phyloP scores from a whole-genome alignment of 768 basidiomycete genomes.

The Lyophyllum shimeji region DNA sequence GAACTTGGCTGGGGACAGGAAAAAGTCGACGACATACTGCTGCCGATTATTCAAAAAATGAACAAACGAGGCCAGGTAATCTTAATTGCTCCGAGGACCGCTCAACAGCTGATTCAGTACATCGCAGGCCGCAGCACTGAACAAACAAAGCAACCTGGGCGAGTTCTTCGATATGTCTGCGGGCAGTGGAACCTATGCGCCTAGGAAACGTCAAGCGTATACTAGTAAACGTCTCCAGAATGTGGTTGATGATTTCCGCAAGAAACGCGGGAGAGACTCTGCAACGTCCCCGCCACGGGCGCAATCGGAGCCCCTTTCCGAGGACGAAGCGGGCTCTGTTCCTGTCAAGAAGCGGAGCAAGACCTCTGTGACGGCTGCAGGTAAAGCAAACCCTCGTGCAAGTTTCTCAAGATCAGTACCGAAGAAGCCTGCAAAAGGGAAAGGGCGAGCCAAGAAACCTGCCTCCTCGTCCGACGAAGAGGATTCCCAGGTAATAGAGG shows the following conservation, averaged over 20 bases:
- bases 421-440: slow-evolving; percentile 8
- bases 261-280: slow-evolving; percentile 42
- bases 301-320: slow-evolving; percentile 15
- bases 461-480: slow-evolving; percentile 1
- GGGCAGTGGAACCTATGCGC: slow-evolving; percentile 70
- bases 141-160: slow-evolving; percentile 76
- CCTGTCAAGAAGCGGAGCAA: slow-evolving; percentile 30
- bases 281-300: slow-evolving; percentile 15
- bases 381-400: slow-evolving; percentile 13
- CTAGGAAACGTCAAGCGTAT: slow-evolving; percentile 79
- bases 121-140: slow-evolving; percentile 56
- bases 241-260: slow-evolving; percentile 80
- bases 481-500: slow-evolving; percentile 5
- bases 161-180: slow-evolving; percentile 71
- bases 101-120: slow-evolving; percentile 1
- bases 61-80: slow-evolving; percentile 73
- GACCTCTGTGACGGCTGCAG: slow-evolving; percentile 5
- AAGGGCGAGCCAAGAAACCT: neutral
- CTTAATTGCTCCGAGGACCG: neutral
- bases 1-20: slow-evolving; percentile 80
- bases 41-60: slow-evolving; percentile 90
- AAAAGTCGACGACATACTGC: slow-evolving; percentile 88
- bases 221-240: slow-evolving; percentile 85
- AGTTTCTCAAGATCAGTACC: neutral
- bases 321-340: slow-evolving; percentile 23